phyloP scores from a whole-genome alignment of 108 stramenopile species.

The Skeletonema costatum region DNA sequence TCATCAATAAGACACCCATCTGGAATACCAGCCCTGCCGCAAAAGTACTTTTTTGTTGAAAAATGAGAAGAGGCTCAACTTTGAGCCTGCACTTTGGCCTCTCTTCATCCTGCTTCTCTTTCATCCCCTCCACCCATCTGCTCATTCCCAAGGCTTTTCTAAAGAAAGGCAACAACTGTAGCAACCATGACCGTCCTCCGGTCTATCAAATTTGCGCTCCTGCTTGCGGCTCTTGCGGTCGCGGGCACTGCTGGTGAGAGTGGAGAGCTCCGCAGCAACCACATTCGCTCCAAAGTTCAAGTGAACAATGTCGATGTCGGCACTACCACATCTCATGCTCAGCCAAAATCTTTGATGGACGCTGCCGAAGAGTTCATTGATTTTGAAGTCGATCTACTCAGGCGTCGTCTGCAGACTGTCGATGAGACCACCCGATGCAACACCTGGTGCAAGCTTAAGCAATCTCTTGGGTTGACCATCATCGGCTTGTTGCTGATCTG shows the following conservation, averaged over 20 bases:
- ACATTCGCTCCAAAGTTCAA: not conserved
- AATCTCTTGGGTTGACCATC: slow-evolving; percentile 50
- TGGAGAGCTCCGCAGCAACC: not conserved
- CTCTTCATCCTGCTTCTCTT: too few species aligned
- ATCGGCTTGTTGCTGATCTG: slow-evolving; percentile 48
- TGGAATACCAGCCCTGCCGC: too few species aligned
- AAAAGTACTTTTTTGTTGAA: too few species aligned
- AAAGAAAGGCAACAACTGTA: too few species aligned
- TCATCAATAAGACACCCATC: too few species aligned
- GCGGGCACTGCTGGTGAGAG: not conserved
- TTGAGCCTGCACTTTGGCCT: too few species aligned
- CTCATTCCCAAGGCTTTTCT: too few species aligned
- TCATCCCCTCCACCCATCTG: too few species aligned
- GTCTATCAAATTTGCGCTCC: not conserved
- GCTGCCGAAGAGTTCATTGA: not conserved
- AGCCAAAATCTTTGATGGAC: not conserved
- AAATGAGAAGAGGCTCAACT: too few species aligned
- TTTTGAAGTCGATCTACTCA: not conserved
- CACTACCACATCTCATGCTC: not conserved
- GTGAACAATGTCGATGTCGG: not conserved
- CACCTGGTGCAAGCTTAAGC: slow-evolving; percentile 45
- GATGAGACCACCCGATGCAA: slow-evolving; percentile 17
- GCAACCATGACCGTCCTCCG: not conserved
- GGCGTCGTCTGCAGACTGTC: not conserved
- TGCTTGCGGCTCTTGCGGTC: not conserved